Conservation (phyloP, 1,139 yeast genomes). For the Entelexis sorbosivorans region DNA sequence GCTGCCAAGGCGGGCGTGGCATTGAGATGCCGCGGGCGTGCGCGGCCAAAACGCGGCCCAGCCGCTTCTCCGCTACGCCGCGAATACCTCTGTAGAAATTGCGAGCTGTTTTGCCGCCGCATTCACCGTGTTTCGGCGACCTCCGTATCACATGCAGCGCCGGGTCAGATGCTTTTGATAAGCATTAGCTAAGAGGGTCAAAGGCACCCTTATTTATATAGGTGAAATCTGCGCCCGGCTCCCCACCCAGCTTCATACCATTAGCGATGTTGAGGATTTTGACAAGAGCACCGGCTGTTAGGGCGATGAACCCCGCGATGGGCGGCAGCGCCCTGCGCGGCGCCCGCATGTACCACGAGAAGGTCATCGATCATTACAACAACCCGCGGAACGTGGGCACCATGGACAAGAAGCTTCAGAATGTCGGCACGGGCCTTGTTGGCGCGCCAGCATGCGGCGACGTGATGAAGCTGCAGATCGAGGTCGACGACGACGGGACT, state of each 20-base stretch:
- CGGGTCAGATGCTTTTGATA: slow-evolving; percentile 5
- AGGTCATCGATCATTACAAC: slow-evolving; percentile 75
- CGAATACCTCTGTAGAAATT: neutral
- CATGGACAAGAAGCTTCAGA: slow-evolving; percentile 58
- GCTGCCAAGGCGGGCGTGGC: neutral
- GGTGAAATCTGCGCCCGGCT: neutral
- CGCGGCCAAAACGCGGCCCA: neutral
- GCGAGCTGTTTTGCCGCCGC: too few species aligned
- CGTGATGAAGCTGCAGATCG: slow-evolving; percentile 93
- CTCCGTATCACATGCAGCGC: neutral
- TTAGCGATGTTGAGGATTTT: neutral
- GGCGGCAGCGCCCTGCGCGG: slow-evolving; percentile 3
- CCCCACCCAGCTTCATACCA: neutral
- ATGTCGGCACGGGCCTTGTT: slow-evolving; percentile 95
- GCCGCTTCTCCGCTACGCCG: neutral
- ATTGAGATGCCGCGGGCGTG: neutral
- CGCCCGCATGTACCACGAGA: slow-evolving; percentile 28
- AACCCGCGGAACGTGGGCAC: slow-evolving; percentile 97
- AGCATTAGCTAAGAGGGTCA: slow-evolving; percentile 1
- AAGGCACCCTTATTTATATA: neutral
- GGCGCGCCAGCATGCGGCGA: slow-evolving; percentile 99
- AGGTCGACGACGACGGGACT: slow-evolving; percentile 83
- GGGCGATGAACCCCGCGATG: neutral
- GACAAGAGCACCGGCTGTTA: slow-evolving; percentile 1
- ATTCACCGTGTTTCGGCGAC: neutral